These are phyloP conservation scores for Helichrysum umbraculigerum DNA, from an alignment of 129 eudicot species.

Conservation along the genomic window DNA sequence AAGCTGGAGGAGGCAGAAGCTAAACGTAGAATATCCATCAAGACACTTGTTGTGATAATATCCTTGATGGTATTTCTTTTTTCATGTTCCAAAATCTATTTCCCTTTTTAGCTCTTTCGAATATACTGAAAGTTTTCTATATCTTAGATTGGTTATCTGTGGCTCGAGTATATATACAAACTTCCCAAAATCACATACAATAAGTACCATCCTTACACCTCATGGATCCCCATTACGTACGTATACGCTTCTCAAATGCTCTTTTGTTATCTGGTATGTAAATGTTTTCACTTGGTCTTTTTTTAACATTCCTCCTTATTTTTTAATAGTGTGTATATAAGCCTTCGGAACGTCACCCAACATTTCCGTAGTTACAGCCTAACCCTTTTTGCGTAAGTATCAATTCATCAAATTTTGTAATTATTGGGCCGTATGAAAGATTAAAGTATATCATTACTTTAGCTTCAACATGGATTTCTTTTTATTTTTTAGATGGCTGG, in stretches of 20 bases:
- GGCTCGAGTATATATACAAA: slow-evolving; percentile 88
- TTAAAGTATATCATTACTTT: neutral
- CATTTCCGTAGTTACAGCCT: slow-evolving; percentile 71
- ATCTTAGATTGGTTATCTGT: slow-evolving; percentile 58
- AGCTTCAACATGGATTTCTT: slow-evolving; percentile 1
- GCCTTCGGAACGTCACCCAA: slow-evolving; percentile 88
- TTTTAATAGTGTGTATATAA: slow-evolving; percentile 65
- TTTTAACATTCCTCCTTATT: slow-evolving; percentile 15
- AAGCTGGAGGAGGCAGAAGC: slow-evolving; percentile 81
- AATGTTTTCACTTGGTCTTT: neutral
- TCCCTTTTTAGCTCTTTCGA: neutral
- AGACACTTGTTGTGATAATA: slow-evolving; percentile 61
- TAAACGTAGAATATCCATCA: slow-evolving; percentile 64
- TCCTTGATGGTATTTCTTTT: slow-evolving; percentile 47
- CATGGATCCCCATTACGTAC: slow-evolving; percentile 96
- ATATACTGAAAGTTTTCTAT: slow-evolving; percentile 2
- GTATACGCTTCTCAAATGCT: slow-evolving; percentile 24
- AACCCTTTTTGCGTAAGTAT: slow-evolving; percentile 91
- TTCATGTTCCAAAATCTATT: slow-evolving; percentile 1
- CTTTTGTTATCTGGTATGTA: neutral
- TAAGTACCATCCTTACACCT: slow-evolving; percentile 91
- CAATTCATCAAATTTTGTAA: slow-evolving; percentile 6
- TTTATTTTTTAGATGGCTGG: slow-evolving; percentile 69
- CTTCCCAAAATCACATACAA: slow-evolving; percentile 79
- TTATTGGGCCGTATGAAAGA: neutral